phyloP scores from a whole-genome alignment of 164 flowering plant species.

The Warburgia ugandensis region DNA sequence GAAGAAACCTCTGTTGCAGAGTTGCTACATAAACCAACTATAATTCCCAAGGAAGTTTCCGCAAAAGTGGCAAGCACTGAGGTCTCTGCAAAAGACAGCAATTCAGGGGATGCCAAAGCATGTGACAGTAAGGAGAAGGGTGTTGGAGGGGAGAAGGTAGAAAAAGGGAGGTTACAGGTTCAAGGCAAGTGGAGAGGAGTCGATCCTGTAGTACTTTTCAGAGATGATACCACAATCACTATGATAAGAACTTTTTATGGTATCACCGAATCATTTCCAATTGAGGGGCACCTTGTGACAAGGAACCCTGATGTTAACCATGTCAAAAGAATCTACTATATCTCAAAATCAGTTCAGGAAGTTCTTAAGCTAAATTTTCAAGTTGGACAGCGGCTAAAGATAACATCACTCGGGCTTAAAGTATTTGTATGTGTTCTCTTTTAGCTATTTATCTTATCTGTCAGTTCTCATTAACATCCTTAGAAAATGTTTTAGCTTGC shows the following conservation, averaged over 20 bases:
- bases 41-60: conserved; percentile 18
- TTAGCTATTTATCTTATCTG: neutral
- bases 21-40: conserved; percentile 20
- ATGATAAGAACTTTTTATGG: conserved; percentile 79
- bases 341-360: conserved; percentile 74
- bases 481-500: neutral
- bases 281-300: conserved; percentile 68
- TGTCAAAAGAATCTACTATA: conserved; percentile 85
- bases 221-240: conserved; percentile 45
- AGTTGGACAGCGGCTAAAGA: conserved; percentile 89
- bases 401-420: conserved; percentile 81
- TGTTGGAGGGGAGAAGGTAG: conserved; percentile 21
- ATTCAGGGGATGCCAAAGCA: conserved; percentile 22
- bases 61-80: conserved; percentile 19
- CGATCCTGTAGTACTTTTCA: conserved; percentile 85
- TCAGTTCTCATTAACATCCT: neutral
- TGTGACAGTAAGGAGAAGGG: conserved; percentile 23
- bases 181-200: conserved; percentile 95
- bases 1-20: conserved; percentile 29
- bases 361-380: conserved; percentile 61
- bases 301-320: conserved; percentile 63
- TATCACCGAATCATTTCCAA: conserved; percentile 63
- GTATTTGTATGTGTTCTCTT: conserved; percentile 54
- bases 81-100: conserved; percentile 18
- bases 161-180: conserved; percentile 56